Conservation (phyloP, 306 rosid species). For the Prinsepia uniflora region DNA sequence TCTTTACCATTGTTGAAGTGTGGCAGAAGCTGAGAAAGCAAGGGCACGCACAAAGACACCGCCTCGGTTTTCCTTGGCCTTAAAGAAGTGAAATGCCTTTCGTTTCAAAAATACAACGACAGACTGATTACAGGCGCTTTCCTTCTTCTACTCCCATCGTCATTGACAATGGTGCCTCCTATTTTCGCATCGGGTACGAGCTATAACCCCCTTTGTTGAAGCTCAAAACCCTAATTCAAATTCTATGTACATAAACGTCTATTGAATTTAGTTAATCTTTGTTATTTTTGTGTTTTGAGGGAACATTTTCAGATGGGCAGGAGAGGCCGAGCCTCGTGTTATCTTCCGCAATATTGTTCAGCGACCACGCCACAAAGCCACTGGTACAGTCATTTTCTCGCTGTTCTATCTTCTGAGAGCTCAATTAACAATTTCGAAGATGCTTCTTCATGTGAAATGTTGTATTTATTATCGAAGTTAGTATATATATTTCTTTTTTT, state of each 20-base stretch:
- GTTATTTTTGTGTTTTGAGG: neutral
- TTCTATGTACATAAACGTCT: neutral
- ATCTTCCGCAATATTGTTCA: conserved; percentile 97
- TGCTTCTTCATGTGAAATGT: neutral
- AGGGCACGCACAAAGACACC: neutral
- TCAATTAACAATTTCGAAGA: neutral
- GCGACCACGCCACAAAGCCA: conserved; percentile 93
- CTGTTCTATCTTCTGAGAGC: neutral
- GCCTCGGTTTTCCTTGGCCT: neutral
- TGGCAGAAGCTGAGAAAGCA: neutral
- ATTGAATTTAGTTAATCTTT: neutral
- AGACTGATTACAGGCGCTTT: conserved; percentile 56
- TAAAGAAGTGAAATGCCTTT: conserved; percentile 48
- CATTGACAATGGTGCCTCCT: conserved; percentile 86
- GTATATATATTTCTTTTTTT: neutral
- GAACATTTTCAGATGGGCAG: conserved; percentile 68
- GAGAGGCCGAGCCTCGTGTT: conserved; percentile 91
- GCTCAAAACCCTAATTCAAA: conserved; percentile 46
- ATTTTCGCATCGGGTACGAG: conserved; percentile 72
- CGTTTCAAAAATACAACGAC: conserved; percentile 54
- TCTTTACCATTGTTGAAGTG: neutral
- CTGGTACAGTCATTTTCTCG: conserved; percentile 37
- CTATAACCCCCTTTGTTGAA: no score
- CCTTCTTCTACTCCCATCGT: conserved; percentile 62
- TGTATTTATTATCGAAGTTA: neutral